Percentiles rank a stretch among this genome's conserved stretches.
phyloP scores from a whole-genome alignment of 345 rosid genomes.

The Arabis alpina region DNA sequence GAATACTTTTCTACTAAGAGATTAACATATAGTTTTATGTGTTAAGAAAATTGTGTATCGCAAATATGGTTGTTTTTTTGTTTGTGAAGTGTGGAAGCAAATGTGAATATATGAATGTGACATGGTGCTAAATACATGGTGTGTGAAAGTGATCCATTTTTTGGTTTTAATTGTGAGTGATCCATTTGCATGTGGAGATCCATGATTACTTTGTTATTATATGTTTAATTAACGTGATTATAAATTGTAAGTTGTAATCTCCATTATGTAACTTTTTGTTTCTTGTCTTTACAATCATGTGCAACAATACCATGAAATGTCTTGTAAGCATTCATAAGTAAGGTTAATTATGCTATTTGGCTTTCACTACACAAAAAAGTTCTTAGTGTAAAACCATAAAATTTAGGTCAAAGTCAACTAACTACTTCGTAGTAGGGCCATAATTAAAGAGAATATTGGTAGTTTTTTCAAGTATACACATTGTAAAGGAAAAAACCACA shows the following conservation, averaged over 20 bases:
- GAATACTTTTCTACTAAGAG: no score
- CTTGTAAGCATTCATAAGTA: neutral
- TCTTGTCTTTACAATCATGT: conserved; percentile 3
- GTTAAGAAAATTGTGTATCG: no score
- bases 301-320: conserved; percentile 4
- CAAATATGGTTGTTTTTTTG: no score
- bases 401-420: neutral
- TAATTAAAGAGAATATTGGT: neutral
- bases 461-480: conserved; percentile 26
- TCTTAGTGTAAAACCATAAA: neutral
- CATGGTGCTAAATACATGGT: no score
- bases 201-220: conserved; percentile 28
- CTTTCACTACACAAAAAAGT: neutral
- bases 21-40: no score
- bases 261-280: neutral
- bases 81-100: no score
- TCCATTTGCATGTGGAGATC: conserved; percentile 39
- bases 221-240: conserved; percentile 3
- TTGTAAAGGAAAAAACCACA: neutral
- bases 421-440: neutral
- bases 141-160: conserved; percentile 1
- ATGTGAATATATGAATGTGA: neutral
- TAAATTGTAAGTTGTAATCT: neutral
- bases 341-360: neutral
- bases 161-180: neutral